These are phyloP conservation scores for Nicotiana undulata DNA, from an alignment of 257 asterid species.

Conservation along the genomic window DNA sequence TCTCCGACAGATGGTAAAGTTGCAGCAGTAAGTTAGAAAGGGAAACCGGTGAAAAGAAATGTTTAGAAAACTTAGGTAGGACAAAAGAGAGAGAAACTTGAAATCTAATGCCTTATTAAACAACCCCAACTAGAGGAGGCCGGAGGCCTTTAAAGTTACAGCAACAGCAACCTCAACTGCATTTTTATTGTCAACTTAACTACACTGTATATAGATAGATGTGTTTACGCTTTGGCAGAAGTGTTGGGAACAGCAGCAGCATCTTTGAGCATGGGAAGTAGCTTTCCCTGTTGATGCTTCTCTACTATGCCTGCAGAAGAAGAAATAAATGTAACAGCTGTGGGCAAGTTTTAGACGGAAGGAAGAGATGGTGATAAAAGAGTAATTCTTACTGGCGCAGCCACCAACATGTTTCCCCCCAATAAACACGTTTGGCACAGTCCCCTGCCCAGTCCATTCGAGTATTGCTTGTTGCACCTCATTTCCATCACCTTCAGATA, in stretches of 20 bases:
- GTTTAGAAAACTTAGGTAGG: not conserved
- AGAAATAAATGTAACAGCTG: not conserved
- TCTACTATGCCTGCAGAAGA: conserved; percentile 28
- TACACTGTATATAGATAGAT: not conserved
- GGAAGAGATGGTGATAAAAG: not conserved
- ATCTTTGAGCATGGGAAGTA: conserved; percentile 51
- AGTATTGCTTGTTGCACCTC: conserved; percentile 58
- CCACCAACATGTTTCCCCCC: conserved; percentile 85
- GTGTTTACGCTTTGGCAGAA: conserved; percentile 19
- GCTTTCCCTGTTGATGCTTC: conserved; percentile 51
- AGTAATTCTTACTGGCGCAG: conserved; percentile 47
- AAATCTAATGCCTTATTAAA: not conserved
- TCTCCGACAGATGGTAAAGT: not conserved
- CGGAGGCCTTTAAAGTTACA: not conserved
- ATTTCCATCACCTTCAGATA: conserved; percentile 52
- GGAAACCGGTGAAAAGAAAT: not conserved
- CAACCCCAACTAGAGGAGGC: not conserved
- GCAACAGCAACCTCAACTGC: not conserved
- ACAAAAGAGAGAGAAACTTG: not conserved
- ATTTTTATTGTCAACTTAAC: not conserved
- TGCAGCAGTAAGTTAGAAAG: not conserved
- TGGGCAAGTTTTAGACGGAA: not conserved
- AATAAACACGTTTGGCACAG: conserved; percentile 79
- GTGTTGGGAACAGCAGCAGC: conserved; percentile 50
- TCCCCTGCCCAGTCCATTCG: conserved; percentile 80